Evolutionary conservation across 495 filamentous ascomycete species (phyloP).

Genomic region (Penicillium mononematosum): DNA sequence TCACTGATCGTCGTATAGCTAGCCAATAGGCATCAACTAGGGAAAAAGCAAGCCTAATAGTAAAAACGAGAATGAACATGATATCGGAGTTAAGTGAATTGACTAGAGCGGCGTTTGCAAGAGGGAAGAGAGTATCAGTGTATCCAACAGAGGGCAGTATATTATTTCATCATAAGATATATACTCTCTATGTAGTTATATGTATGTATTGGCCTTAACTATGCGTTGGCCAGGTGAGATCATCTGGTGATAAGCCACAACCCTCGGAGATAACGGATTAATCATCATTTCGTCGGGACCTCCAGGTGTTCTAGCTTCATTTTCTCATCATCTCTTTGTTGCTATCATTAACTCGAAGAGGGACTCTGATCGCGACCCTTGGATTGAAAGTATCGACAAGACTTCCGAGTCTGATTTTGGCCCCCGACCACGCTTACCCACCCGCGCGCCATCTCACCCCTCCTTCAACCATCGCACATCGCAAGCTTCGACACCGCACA

Average conservation of each 20-base stretch:
- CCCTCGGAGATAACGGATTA: constrained; percentile 17
- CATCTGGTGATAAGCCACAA: constrained; percentile 15
- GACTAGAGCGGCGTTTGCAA: neutral
- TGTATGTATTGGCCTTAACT: too few species aligned
- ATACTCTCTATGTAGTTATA: neutral
- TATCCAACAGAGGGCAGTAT: too few species aligned
- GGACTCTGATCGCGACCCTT: neutral
- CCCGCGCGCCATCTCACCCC: constrained; percentile 3
- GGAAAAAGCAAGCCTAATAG: neutral
- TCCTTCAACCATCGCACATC: constrained; percentile 4
- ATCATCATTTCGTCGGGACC: constrained; percentile 4
- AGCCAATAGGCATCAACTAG: neutral
- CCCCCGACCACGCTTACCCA: neutral
- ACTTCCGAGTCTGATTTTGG: neutral
- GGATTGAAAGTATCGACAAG: too few species aligned
- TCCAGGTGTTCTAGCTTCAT: neutral
- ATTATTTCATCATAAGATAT: neutral
- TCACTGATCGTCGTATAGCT: neutral
- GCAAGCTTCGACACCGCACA: constrained; percentile 7
- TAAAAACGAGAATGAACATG: neutral
- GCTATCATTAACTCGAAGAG: neutral
- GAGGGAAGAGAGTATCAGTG: neutral
- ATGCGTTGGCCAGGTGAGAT: constrained; percentile 8
- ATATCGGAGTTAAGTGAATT: neutral
- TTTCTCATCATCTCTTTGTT: neutral